Percentiles rank a stretch among this genome's conserved stretches.
phyloP scores from a whole-genome alignment of 2,329 filamentous ascomycete species.

The Monosporascus cannonballus region DNA sequence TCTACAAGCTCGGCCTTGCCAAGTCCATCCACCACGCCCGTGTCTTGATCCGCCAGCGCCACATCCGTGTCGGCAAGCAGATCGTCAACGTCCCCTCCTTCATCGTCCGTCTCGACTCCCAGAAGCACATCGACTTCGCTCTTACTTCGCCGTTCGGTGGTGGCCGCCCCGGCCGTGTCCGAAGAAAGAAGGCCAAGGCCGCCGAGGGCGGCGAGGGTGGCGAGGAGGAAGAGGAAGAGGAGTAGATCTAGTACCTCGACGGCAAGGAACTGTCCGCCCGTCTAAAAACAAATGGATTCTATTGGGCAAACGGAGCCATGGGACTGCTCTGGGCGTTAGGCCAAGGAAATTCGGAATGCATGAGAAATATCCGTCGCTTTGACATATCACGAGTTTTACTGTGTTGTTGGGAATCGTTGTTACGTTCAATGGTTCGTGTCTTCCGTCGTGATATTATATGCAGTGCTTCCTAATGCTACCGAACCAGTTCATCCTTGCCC shows the following conservation, averaged over 20 bases:
- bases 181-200: conserved; percentile 99
- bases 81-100: conserved; percentile 99
- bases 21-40: conserved; percentile 99
- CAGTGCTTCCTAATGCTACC: conserved; percentile 21
- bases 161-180: conserved; percentile 93
- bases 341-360: conserved; percentile 34
- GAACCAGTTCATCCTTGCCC: conserved; percentile 62
- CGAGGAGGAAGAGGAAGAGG: conserved; percentile 82
- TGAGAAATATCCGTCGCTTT: conserved; percentile 20
- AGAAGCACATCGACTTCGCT: conserved; percentile 99
- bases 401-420: too few relatives aligned
- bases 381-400: background rate
- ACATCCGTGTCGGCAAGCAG: conserved; percentile 99
- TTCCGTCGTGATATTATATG: background rate
- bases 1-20: conserved; percentile 99
- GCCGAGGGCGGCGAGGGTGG: conserved; percentile 77
- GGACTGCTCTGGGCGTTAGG: conserved; percentile 49
- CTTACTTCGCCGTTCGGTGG: conserved; percentile 97
- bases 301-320: conserved; percentile 29
- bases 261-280: background rate
- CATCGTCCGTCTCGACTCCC: conserved; percentile 98
- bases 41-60: conserved; percentile 98
- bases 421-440: background rate
- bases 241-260: conserved; percentile 36
- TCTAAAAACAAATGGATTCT: background rate